Evolutionary conservation across 2,329 filamentous ascomycete species (phyloP).

Genomic region (Ceratocystiopsis minuta): DNA sequence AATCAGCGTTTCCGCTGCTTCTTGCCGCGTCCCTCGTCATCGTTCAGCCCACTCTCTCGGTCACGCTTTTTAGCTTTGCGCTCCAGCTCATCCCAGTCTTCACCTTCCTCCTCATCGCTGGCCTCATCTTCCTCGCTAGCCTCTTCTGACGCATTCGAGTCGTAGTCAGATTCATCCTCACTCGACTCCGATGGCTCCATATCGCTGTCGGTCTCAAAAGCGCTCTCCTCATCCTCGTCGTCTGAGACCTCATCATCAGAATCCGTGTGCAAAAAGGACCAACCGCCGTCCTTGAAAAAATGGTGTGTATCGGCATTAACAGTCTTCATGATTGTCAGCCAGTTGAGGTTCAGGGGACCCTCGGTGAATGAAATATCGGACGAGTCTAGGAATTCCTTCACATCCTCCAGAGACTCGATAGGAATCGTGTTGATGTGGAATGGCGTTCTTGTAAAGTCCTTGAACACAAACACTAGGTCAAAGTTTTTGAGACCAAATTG

Average conservation of each 20-base stretch:
- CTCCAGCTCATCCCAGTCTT: slow-evolving; percentile 92
- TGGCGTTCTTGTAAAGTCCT: slow-evolving; percentile 81
- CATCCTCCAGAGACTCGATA: slow-evolving; percentile 80
- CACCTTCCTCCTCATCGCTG: slow-evolving; percentile 58
- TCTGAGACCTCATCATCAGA: slow-evolving; percentile 67
- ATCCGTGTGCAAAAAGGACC: slow-evolving; percentile 79
- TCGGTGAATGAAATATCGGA: slow-evolving; percentile 90
- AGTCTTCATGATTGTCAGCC: slow-evolving; percentile 99
- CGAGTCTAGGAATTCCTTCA: slow-evolving; percentile 95
- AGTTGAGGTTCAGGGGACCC: slow-evolving; percentile 93
- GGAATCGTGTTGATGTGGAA: slow-evolving; percentile 97
- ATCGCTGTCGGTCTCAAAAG: slow-evolving; percentile 78
- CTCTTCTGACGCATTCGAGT: slow-evolving; percentile 70
- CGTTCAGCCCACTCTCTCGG: slow-evolving; percentile 47
- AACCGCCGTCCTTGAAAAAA: slow-evolving; percentile 91
- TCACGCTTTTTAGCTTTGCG: slow-evolving; percentile 79
- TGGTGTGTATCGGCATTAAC: slow-evolving; percentile 83
- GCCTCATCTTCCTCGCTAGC: slow-evolving; percentile 57
- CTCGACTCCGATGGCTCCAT: slow-evolving; percentile 59
- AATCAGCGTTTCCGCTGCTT: slow-evolving; percentile 40
- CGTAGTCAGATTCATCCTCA: slow-evolving; percentile 81
- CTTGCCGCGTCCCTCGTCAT: slow-evolving; percentile 56
- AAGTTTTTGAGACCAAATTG: slow-evolving; percentile 97
- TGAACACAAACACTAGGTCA: slow-evolving; percentile 95
- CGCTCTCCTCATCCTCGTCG: slow-evolving; percentile 76